Conservation (phyloP, 2,329 filamentous ascomycete species). For the Ramularia endophylla region DNA sequence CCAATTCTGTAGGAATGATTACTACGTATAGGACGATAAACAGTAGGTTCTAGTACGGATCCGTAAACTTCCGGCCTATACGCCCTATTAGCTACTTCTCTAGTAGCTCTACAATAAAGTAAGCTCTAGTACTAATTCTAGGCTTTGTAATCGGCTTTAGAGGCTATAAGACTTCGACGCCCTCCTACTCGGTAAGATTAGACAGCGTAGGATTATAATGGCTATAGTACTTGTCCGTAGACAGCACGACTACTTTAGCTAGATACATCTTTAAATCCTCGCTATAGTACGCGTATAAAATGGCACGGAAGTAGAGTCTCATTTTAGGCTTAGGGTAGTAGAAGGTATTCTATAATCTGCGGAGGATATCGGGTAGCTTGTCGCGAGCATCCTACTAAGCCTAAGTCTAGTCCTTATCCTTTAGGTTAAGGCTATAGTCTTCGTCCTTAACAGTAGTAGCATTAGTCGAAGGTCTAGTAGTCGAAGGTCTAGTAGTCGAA, state of each 20-base stretch:
- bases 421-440: not conserved
- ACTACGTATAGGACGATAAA: not conserved
- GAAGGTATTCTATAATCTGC: too few relatives aligned
- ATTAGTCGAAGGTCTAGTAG: too few relatives aligned
- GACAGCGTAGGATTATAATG: not conserved
- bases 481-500: too few relatives aligned
- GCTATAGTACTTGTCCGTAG: not conserved
- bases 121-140: not conserved
- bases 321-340: too few relatives aligned
- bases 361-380: not conserved
- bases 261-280: not conserved
- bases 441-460: not conserved
- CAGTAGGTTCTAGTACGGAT: not conserved
- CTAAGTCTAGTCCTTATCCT: conserved; percentile 2
- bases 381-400: not conserved
- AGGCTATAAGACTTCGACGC: too few relatives aligned
- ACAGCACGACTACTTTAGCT: not conserved
- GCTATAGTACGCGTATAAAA: not conserved
- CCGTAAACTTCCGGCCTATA: too few relatives aligned
- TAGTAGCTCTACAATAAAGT: not conserved
- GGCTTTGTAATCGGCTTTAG: not conserved
- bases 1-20: not conserved
- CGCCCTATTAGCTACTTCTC: too few relatives aligned
- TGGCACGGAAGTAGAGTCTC: too few relatives aligned
- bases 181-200: not conserved